Conservation (phyloP, 495 filamentous ascomycete species). For the Clavariopsis aquatica region DNA sequence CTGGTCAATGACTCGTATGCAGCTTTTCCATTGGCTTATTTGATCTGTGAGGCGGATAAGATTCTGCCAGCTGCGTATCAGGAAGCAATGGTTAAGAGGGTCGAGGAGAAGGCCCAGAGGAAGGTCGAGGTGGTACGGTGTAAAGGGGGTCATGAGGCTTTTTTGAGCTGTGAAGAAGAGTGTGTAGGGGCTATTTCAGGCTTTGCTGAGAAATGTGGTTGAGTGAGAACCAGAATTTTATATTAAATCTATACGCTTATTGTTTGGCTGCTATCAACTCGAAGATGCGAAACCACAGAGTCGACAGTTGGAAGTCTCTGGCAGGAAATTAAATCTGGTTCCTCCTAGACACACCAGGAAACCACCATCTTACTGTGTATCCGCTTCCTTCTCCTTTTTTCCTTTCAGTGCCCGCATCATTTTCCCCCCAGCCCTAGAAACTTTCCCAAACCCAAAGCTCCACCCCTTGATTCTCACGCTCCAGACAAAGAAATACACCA, state of each 20-base stretch:
- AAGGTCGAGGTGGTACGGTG: neutral
- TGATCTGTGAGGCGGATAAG: conserved; percentile 41
- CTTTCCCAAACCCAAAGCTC: conserved; percentile 68
- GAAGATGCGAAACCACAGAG: too few species aligned
- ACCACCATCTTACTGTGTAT: neutral
- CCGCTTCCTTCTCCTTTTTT: neutral
- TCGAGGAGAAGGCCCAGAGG: neutral
- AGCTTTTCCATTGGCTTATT: conserved; percentile 44
- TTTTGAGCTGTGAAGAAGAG: neutral
- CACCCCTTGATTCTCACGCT: conserved; percentile 71
- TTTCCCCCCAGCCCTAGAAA: conserved; percentile 38
- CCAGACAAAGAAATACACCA: conserved; percentile 87
- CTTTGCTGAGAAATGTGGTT: too few species aligned
- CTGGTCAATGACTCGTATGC: conserved; percentile 46
- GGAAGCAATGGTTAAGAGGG: neutral
- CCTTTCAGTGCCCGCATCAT: conserved; percentile 43
- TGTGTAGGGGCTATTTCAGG: neutral
- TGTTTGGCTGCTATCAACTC: too few species aligned
- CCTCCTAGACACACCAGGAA: neutral
- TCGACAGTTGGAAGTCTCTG: too few species aligned
- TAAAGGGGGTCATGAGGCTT: neutral
- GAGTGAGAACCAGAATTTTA: too few species aligned
- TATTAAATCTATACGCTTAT: too few species aligned
- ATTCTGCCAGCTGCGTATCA: conserved; percentile 3
- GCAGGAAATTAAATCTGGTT: too few species aligned